Evolutionary conservation across 331 rosid genomes (phyloP).

Genomic region (Erythrophleum ivorense): DNA sequence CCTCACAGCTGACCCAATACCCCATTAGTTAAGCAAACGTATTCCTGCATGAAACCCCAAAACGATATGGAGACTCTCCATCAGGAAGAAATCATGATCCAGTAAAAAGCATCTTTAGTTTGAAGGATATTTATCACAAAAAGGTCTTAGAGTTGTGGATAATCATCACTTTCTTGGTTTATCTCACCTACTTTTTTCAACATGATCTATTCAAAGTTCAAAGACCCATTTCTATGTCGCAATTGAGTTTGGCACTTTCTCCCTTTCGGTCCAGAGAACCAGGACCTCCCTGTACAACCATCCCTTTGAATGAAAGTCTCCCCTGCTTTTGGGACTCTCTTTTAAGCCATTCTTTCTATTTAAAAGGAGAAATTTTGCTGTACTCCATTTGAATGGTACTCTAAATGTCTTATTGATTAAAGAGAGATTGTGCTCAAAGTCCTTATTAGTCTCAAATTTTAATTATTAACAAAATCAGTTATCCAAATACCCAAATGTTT

Average conservation of each 20-base stretch:
- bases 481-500: background rate
- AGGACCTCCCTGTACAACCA: background rate
- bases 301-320: background rate
- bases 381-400: background rate
- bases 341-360: conserved; percentile 12
- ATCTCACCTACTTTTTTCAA: background rate
- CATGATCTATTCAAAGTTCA: conserved; percentile 31
- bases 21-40: conserved; percentile 24
- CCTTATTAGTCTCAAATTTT: background rate
- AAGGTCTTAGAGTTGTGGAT: conserved; percentile 39
- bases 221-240: conserved; percentile 25
- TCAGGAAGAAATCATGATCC: conserved; percentile 34
- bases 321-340: conserved; percentile 11
- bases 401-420: background rate
- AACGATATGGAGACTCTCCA: conserved; percentile 34
- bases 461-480: background rate
- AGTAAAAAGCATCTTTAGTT: conserved; percentile 51
- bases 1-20: conserved; percentile 34
- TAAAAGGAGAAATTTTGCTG: background rate
- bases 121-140: conserved; percentile 39
- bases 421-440: background rate
- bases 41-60: conserved; percentile 43
- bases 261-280: conserved; percentile 25
- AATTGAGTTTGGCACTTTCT: background rate
- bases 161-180: conserved; percentile 44